Conservation (phyloP, 2,329 filamentous ascomycete genomes). For the Phyllosticta ampelicida region DNA sequence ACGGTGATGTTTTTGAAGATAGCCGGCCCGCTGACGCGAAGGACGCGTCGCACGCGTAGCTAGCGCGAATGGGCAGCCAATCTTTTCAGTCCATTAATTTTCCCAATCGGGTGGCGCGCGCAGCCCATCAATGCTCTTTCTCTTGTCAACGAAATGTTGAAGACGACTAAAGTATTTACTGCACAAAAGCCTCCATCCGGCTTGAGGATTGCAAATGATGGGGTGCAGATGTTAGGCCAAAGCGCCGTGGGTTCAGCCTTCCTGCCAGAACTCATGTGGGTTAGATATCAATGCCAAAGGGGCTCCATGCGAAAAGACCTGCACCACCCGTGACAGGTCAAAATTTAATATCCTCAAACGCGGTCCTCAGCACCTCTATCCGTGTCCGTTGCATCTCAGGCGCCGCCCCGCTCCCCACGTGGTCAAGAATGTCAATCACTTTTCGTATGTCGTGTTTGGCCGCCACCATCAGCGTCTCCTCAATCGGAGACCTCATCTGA, state of each 20-base stretch:
- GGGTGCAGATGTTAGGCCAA: too few species aligned
- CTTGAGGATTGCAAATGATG: too few species aligned
- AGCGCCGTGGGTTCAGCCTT: too few species aligned
- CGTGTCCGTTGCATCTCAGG: conserved; percentile 40
- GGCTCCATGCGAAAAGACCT: background rate
- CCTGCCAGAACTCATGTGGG: too few species aligned
- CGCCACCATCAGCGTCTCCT: conserved; percentile 24
- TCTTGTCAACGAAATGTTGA: background rate
- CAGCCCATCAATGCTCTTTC: background rate
- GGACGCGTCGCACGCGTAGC: background rate
- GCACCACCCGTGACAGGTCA: conserved; percentile 7
- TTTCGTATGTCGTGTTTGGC: conserved; percentile 35
- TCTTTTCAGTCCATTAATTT: background rate
- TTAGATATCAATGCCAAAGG: background rate
- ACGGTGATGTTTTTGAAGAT: background rate
- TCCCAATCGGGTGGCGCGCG: background rate
- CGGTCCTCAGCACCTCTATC: conserved; percentile 35
- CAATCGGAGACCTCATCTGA: conserved; percentile 18
- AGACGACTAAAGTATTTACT: too few species aligned
- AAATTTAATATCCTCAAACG: conserved; percentile 32
- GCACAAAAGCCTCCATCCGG: too few species aligned
- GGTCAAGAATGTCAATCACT: conserved; percentile 37
- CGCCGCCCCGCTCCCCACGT: conserved; percentile 28
- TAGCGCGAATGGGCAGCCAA: background rate
- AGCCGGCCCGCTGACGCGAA: background rate